Conservation (phyloP, 148 eudicot genomes). For the Vaccinium corymbosum region DNA sequence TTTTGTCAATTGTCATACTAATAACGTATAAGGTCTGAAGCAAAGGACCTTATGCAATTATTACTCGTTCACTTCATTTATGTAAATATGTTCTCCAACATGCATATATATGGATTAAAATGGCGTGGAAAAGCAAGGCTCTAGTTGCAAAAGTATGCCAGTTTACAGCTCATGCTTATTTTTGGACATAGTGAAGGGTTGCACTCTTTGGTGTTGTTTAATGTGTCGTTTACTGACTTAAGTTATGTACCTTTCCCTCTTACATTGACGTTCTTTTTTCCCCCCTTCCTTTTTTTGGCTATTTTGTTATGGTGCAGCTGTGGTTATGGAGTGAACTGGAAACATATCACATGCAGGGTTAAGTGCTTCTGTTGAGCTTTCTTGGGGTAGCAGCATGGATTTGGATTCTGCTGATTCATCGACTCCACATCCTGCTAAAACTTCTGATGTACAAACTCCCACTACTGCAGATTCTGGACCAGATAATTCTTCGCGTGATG, state of each 20-base stretch:
- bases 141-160: not conserved
- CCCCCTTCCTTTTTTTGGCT: not conserved
- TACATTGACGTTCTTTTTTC: not conserved
- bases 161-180: not conserved
- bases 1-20: not conserved
- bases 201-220: not conserved
- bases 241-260: not conserved
- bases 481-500: slow-evolving; percentile 34
- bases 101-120: slow-evolving; percentile 5
- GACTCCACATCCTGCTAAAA: slow-evolving; percentile 27
- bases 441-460: slow-evolving; percentile 34
- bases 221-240: not conserved
- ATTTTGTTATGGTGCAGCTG: not conserved
- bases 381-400: slow-evolving; percentile 40
- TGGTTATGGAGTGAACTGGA: slow-evolving; percentile 8
- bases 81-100: not conserved
- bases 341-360: not conserved
- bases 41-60: not conserved
- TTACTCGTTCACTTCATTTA: not conserved
- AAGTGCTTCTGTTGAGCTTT: slow-evolving; percentile 16
- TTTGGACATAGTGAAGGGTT: not conserved
- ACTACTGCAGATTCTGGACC: slow-evolving; percentile 30
- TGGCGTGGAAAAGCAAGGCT: not conserved
- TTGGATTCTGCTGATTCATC: slow-evolving; percentile 42
- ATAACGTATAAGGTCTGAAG: not conserved